Evolutionary conservation across 139 green algal species (phyloP).

Genomic region (Prasinococcaceae sp.): DNA sequence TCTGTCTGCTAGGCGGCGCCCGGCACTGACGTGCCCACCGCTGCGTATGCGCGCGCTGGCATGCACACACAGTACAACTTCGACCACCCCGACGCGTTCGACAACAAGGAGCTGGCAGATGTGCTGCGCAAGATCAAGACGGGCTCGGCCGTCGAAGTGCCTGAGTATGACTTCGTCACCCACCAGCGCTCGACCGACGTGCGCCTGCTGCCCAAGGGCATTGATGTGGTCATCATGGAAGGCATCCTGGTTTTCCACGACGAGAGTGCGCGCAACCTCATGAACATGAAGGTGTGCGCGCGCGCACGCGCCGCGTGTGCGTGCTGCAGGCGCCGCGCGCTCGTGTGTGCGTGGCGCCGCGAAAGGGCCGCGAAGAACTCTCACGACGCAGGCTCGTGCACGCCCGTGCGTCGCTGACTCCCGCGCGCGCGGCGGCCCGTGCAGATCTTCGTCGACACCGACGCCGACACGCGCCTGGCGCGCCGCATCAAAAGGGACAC

Average conservation of each 20-base stretch:
- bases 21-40: too few relatives aligned
- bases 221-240: conserved; percentile 91
- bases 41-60: too few relatives aligned
- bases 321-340: not conserved
- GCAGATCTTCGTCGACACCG: conserved; percentile 57
- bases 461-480: conserved; percentile 87
- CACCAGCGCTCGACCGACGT: conserved; percentile 48
- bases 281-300: conserved; percentile 77
- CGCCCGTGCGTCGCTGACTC: too few relatives aligned
- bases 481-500: conserved; percentile 86
- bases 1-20: too few relatives aligned
- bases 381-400: not conserved
- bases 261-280: conserved; percentile 46
- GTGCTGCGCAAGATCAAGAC: conserved; percentile 7
- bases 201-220: conserved; percentile 37
- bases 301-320: too few relatives aligned
- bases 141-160: conserved; percentile 45
- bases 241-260: conserved; percentile 89
- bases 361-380: too few relatives aligned
- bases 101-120: conserved; percentile 46
- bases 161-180: conserved; percentile 83
- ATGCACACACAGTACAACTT: conserved; percentile 97
- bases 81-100: conserved; percentile 79
- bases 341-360: not conserved
- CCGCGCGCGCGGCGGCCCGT: too few relatives aligned